Conservation (phyloP, 2,329 filamentous ascomycete genomes). For the Mycocentrospora acerina region DNA sequence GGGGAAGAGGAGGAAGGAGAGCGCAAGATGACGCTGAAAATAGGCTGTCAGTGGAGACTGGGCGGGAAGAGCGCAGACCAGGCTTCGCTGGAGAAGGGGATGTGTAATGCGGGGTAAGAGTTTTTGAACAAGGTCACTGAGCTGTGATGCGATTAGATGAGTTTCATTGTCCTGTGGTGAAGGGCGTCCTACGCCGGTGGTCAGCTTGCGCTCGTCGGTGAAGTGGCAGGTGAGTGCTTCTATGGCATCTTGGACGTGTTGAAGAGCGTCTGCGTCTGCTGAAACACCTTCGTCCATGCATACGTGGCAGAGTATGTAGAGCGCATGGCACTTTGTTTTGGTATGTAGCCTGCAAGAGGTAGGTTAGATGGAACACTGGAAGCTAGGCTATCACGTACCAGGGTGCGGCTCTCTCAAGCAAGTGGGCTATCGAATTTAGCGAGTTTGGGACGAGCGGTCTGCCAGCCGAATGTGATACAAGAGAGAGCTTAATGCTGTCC, state of each 20-base stretch:
- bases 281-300: slow-evolving; percentile 36
- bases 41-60: slow-evolving; percentile 55
- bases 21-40: slow-evolving; percentile 66
- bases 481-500: slow-evolving; percentile 7
- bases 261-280: slow-evolving; percentile 17
- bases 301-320: slow-evolving; percentile 30
- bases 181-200: slow-evolving; percentile 23
- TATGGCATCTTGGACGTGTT: slow-evolving; percentile 34
- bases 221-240: slow-evolving; percentile 34
- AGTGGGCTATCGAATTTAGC: slow-evolving; percentile 20
- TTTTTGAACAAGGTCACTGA: slow-evolving; percentile 25
- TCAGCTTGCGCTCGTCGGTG: slow-evolving; percentile 20
- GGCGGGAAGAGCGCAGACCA: slow-evolving; percentile 62
- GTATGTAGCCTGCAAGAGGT: slow-evolving; percentile 21
- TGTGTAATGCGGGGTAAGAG: slow-evolving; percentile 46
- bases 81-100: slow-evolving; percentile 56
- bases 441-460: slow-evolving; percentile 19
- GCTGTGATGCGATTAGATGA: slow-evolving; percentile 26
- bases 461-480: slow-evolving; percentile 9
- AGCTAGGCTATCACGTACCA: slow-evolving; percentile 16
- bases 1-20: slow-evolving; percentile 60
- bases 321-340: slow-evolving; percentile 21
- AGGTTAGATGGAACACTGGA: slow-evolving; percentile 4
- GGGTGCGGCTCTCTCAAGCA: slow-evolving; percentile 29
- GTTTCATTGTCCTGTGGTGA: slow-evolving; percentile 9